Percentiles rank a stretch among this genome's conserved stretches.
These are phyloP conservation scores for Myriangium duriaei DNA, from an alignment of 2,329 filamentous ascomycete species.

Conservation along the genomic window DNA sequence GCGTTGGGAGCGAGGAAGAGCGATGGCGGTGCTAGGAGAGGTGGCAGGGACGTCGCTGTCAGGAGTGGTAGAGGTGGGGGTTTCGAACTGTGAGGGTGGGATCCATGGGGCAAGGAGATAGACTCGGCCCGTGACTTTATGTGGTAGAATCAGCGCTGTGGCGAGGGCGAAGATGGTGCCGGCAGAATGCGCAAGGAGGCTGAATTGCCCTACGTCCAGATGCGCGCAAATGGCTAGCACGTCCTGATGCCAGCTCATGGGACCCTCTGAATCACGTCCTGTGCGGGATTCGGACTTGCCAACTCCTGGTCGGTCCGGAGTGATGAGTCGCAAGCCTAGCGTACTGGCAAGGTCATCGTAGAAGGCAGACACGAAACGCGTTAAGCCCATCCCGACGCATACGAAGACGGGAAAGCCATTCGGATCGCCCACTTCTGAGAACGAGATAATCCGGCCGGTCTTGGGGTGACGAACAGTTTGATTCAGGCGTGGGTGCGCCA, in stretches of 20 bases:
- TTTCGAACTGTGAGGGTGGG: conserved; percentile 82
- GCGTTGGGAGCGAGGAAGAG: conserved; percentile 81
- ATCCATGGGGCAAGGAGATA: conserved; percentile 96
- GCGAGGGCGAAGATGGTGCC: conserved; percentile 96
- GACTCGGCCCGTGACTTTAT: conserved; percentile 86
- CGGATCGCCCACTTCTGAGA: conserved; percentile 90
- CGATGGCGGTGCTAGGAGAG: conserved; percentile 59
- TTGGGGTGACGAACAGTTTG: conserved; percentile 80
- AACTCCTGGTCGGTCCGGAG: conserved; percentile 84
- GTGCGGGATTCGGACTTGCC: conserved; percentile 80
- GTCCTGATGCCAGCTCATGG: conserved; percentile 87
- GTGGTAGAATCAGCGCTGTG: conserved; percentile 87
- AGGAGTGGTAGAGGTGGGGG: conserved; percentile 42
- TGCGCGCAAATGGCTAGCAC: conserved; percentile 88
- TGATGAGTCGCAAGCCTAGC: conserved; percentile 79
- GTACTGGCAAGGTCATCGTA: conserved; percentile 91
- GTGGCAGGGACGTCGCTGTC: conserved; percentile 18
- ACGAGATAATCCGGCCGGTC: conserved; percentile 79
- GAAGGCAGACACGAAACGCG: conserved; percentile 89
- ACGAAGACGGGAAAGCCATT: conserved; percentile 88
- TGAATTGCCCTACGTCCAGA: conserved; percentile 89
- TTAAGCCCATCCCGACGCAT: conserved; percentile 95
- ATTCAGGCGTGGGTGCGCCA: conserved; percentile 70
- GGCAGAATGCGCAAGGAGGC: conserved; percentile 87
- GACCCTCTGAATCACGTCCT: conserved; percentile 64